Conservation (phyloP, 805 yeast genomes). For the Myxozyma kluyveri region DNA sequence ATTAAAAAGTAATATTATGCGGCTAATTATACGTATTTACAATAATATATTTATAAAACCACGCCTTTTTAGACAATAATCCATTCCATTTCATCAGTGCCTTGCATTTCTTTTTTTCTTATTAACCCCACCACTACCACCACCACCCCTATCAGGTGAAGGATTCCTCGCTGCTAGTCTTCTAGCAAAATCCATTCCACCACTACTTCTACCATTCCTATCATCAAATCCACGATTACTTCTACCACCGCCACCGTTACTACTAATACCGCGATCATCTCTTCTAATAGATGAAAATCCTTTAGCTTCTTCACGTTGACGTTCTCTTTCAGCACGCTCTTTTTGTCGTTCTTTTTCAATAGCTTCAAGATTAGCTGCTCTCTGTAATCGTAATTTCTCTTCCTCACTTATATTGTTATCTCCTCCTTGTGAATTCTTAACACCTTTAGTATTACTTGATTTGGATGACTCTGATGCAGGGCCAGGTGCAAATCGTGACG, state of each 20-base stretch:
- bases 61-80: no score
- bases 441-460: neutral
- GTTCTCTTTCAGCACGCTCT: conserved; percentile 12
- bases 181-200: neutral
- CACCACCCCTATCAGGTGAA: conserved; percentile 1
- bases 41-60: no score
- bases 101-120: conserved; percentile 2
- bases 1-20: no score
- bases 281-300: neutral
- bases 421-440: no score
- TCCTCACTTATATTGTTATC: neutral
- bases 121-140: neutral
- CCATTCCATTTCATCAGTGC: no score
- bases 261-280: neutral
- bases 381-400: neutral
- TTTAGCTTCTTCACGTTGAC: conserved; percentile 7
- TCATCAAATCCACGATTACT: no score
- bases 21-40: no score
- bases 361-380: neutral
- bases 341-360: neutral
- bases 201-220: neutral
- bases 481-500: neutral
- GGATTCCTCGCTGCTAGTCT: conserved; percentile 1
- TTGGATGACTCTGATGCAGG: neutral
- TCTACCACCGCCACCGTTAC: neutral